A percentile compares a stretch with the other conserved stretches of the same genome.
These are phyloP conservation scores for Pythium aristosporum DNA, from an alignment of 352 stramenopile species.

Conservation along the genomic window DNA sequence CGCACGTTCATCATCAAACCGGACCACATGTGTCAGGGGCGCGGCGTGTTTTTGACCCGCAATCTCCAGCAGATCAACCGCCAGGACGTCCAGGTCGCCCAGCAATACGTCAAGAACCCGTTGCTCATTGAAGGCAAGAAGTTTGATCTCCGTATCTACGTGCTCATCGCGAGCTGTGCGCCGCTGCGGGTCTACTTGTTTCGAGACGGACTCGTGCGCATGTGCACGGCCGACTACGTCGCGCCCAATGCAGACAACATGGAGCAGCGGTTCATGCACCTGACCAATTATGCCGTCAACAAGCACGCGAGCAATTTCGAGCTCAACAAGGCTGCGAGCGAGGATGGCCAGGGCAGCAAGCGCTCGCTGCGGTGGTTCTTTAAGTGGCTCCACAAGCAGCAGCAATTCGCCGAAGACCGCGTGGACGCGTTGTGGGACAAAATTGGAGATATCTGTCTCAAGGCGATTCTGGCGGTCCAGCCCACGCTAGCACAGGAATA, in stretches of 20 bases:
- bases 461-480: conserved; percentile 92
- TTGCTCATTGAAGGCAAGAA: conserved; percentile 88
- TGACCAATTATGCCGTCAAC: conserved; percentile 93
- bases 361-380: conserved; percentile 93
- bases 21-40: conserved; percentile 84
- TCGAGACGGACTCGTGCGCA: conserved; percentile 88
- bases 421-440: conserved; percentile 87
- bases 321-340: conserved; percentile 59
- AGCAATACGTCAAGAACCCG: conserved; percentile 82
- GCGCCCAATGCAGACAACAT: conserved; percentile 82
- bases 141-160: conserved; percentile 93
- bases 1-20: conserved; percentile 97
- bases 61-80: conserved; percentile 88
- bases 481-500: conserved; percentile 93
- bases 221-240: conserved; percentile 89
- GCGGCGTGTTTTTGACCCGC: conserved; percentile 95
- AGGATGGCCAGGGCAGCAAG: conserved; percentile 81
- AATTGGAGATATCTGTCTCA: conserved; percentile 94
- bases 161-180: conserved; percentile 84
- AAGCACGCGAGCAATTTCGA: conserved; percentile 89
- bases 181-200: conserved; percentile 91
- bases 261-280: conserved; percentile 88
- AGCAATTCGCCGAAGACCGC: conserved; percentile 53
- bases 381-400: conserved; percentile 74
- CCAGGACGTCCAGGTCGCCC: conserved; percentile 82